Evolutionary conservation across 169 alveolate species (phyloP), one percentile per base, ranked within the genome.

Genomic region (Cryptosporidium bovis): DNA sequence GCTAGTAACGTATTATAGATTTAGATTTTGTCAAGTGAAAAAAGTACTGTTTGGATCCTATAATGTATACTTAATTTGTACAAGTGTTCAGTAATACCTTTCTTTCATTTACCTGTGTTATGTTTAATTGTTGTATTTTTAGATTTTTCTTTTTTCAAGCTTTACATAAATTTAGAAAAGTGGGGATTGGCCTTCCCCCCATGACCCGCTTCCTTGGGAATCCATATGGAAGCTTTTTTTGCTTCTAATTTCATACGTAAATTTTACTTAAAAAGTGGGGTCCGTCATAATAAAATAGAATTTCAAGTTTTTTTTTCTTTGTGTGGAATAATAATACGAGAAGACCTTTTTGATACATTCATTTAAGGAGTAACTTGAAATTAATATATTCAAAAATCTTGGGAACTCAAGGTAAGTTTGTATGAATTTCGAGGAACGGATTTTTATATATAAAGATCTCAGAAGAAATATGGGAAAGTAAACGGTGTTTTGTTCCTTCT

Each of bases 231-330:
- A 77, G 64, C 77, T 51, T 77, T 60, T 31, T 62, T 77, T 27
- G 44, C 83, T 69, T 64, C 71, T 60, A 71, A 77, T 77, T 77
- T 77, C 87, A 77, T 77, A 77, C 87, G 87, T 77, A 77, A 77
- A 58, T 77, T 77, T 77, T 62, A 77, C 71, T 62, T 77, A 77
- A 77, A 77, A 62, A 77, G 87, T 77, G 87, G 87, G 87, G 87
- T 77, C 65, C 71, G 87, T 77, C 87, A 77, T 29, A 36, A 71
- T 58, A 77, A 31, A 60, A 66, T 60, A 34, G 58, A 56, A 60
- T 62, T 77, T 77, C 87, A 77, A 77, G 87, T 77, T 53, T 69
- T 69, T 68, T 69, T 62, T 62, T 53, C 56, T 60, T 62, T 50
- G 87, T 77, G 87, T 77, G 87, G 71, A 27, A 62, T 69, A 77